phyloP scores from a whole-genome alignment of 305 asterid genomes.

The Striga hermonthica region DNA sequence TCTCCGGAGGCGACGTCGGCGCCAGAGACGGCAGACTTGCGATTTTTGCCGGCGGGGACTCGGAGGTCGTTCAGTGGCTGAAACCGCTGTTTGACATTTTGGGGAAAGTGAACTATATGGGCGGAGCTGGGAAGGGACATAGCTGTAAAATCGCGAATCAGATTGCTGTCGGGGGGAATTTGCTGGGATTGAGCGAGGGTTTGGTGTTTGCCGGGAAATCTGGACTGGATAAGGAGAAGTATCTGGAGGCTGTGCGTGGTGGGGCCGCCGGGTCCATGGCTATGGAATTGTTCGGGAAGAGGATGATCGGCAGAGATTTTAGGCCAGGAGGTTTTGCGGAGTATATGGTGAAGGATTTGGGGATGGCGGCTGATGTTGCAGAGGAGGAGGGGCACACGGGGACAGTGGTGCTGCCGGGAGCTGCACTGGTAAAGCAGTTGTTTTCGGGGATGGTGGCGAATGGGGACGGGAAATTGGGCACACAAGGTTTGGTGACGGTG shows the following conservation, averaged over 20 bases:
- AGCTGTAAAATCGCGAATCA: slow-evolving; percentile 83
- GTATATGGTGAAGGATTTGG: slow-evolving; percentile 92
- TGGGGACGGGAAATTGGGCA: slow-evolving; percentile 75
- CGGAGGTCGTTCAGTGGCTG: slow-evolving; percentile 62
- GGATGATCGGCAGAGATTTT: slow-evolving; percentile 73
- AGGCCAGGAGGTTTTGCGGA: slow-evolving; percentile 74
- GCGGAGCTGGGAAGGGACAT: slow-evolving; percentile 79
- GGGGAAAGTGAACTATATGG: slow-evolving; percentile 65
- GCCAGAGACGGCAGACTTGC: slow-evolving; percentile 74
- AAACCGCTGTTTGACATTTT: slow-evolving; percentile 58
- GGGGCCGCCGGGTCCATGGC: slow-evolving; percentile 87
- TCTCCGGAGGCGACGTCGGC: slow-evolving; percentile 81
- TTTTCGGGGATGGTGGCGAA: slow-evolving; percentile 79
- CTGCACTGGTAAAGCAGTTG: slow-evolving; percentile 75
- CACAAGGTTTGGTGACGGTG: slow-evolving; percentile 68
- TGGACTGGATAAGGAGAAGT: slow-evolving; percentile 58
- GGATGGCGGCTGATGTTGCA: slow-evolving; percentile 68
- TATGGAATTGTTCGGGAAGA: slow-evolving; percentile 76
- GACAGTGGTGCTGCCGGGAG: slow-evolving; percentile 74
- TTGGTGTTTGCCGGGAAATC: slow-evolving; percentile 72
- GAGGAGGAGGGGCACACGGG: slow-evolving; percentile 49
- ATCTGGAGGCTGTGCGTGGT: slow-evolving; percentile 67
- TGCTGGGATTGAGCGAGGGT: slow-evolving; percentile 83
- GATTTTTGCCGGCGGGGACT: slow-evolving; percentile 68
- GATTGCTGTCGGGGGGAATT: slow-evolving; percentile 57